Base-by-base conservation (phyloP, 2,329 filamentous ascomycete genomes). In the Ilyonectria mors-panacis region DNA sequence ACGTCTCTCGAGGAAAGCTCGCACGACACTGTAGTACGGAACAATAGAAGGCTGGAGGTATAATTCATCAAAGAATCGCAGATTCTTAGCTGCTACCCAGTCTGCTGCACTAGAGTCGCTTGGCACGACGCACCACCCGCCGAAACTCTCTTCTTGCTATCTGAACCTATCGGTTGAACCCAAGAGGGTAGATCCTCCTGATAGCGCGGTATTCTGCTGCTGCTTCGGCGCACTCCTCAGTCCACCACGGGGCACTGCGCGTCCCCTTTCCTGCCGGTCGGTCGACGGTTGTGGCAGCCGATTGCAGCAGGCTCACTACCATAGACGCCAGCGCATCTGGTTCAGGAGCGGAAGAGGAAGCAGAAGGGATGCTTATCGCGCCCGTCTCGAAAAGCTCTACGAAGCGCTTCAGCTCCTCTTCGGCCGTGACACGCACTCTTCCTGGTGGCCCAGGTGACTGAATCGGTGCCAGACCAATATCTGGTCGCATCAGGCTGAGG, bases 241-340 rank as follows among this genome's bases (percentile, higher is more conserved):
- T 70, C 68, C 65, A 70, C 62, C 63, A 70, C 9, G 65, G 62
- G 30, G 54, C 65, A 23, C 45, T 63, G 17, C 68, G 62, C 8
- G 64, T 55, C 15, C 57, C 55, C 35, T 67, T 70, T 9, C 50
- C 21, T 35, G 61, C 21, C 21, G 62, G 53, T 15, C 59, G 42
- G 15, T 62, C 53, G 3, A 59, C 63, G 35, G 51, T 53, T n/a
- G 35, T 70, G 28, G 58, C 61, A 21, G 67, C 60, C 44, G 55
- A 59, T 33, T 59, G 56, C 15, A 70, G 53, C 53, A 62, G 57
- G 8, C 50, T 56, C 15, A 67, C 57, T 6, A 70, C 47, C 17
- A 53, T 47, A 33, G 59, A 62, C 8, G 65, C 59, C 19, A 65
- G 62, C 26, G 54, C 57, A 37, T 60, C 59, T n/a, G 64, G 63